A percentile compares a stretch with the other conserved stretches of the same genome.
Evolutionary conservation across 2,329 filamentous ascomycete genomes (phyloP).

Genomic region (Ceratocystis lukuohia): DNA sequence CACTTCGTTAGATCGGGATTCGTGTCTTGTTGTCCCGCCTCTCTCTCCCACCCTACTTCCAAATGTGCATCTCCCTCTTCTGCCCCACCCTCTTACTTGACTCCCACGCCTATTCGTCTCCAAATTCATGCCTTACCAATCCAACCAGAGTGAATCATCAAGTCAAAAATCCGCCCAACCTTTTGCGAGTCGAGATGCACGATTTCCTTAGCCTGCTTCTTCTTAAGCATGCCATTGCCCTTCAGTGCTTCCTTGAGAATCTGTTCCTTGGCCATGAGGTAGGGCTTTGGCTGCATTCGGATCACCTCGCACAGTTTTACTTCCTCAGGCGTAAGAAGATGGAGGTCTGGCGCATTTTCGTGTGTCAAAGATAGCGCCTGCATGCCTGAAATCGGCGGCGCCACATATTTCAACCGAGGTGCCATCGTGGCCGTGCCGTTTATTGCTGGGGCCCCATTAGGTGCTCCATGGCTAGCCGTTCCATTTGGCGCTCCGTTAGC

Average conservation of each 20-base stretch:
- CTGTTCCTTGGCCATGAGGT: constrained; percentile 85
- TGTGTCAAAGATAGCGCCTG: constrained; percentile 54
- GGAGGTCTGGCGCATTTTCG: constrained; percentile 67
- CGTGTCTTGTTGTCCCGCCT: too few species aligned
- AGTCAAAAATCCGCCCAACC: constrained; percentile 78
- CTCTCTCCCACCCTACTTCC: background rate
- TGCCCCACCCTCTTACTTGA: background rate
- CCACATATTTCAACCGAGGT: constrained; percentile 38
- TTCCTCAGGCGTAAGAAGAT: constrained; percentile 75
- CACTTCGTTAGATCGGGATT: background rate
- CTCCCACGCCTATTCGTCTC: background rate
- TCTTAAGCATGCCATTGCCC: constrained; percentile 76
- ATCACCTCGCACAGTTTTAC: constrained; percentile 72
- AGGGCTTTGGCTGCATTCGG: constrained; percentile 83
- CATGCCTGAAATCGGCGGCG: constrained; percentile 46
- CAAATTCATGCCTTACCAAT: constrained; percentile 58
- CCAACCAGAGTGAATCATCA: constrained; percentile 87
- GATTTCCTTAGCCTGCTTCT: constrained; percentile 82
- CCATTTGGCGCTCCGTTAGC: constrained; percentile 40
- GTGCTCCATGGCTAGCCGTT: constrained; percentile 23
- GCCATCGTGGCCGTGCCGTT: constrained; percentile 25
- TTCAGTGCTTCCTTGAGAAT: constrained; percentile 85
- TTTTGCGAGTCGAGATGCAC: constrained; percentile 75
- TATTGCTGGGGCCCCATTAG: constrained; percentile 26
- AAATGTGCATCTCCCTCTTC: background rate